These are phyloP conservation scores for Effrenium voratum DNA, from an alignment of 73 alveolate genomes.

Conservation along the genomic window DNA sequence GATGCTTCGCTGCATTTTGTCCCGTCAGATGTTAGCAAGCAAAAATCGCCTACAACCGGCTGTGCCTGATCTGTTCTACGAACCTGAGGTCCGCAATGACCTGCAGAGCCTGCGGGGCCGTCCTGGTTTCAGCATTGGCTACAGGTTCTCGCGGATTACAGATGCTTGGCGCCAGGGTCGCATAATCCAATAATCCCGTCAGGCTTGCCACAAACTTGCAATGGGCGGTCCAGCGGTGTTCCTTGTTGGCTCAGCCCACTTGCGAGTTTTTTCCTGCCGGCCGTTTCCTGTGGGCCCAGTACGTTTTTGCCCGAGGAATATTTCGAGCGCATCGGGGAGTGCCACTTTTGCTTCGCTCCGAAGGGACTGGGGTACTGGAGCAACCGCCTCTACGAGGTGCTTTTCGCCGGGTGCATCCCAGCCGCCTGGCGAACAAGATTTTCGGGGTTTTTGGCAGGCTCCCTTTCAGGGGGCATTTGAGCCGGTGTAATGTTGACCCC, in stretches of 20 bases:
- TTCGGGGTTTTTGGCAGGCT: too few relatives aligned
- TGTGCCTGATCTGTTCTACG: too few relatives aligned
- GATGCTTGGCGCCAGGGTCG: constrained; percentile 34
- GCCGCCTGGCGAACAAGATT: not conserved
- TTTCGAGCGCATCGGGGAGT: constrained; percentile 15
- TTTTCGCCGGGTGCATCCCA: constrained; percentile 92
- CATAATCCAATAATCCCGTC: too few relatives aligned
- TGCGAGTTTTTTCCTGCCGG: too few relatives aligned
- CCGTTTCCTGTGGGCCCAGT: too few relatives aligned
- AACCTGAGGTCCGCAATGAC: constrained; percentile 22
- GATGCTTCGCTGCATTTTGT: not conserved
- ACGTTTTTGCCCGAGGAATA: not conserved
- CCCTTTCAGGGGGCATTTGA: too few relatives aligned
- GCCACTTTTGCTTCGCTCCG: constrained; percentile 59
- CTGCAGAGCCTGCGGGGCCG: constrained; percentile 4
- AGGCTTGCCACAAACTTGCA: not conserved
- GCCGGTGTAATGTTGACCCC: too few relatives aligned
- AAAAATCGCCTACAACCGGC: too few relatives aligned
- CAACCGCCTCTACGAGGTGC: constrained; percentile 89
- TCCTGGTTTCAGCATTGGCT: constrained; percentile 34
- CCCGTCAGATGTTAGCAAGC: not conserved
- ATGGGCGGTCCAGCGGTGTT: too few relatives aligned
- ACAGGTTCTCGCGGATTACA: constrained; percentile 24
- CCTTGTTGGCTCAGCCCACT: too few relatives aligned
- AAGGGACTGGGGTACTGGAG: constrained; percentile 79